These are phyloP conservation scores for Athelia psychrophila DNA, from an alignment of 1,284 basidiomycete species.

Conservation along the genomic window DNA sequence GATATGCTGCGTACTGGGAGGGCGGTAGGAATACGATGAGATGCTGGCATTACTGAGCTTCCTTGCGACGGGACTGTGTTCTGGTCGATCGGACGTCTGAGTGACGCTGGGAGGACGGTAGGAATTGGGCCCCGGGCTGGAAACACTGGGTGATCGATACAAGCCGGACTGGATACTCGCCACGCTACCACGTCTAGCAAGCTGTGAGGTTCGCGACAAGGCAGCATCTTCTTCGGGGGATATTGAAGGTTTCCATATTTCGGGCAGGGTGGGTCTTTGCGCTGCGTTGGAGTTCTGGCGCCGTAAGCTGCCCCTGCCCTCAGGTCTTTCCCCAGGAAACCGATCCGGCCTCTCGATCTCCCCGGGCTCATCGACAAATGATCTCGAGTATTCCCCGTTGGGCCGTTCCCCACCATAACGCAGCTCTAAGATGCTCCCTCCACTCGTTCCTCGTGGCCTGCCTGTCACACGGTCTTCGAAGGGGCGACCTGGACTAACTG, in stretches of 20 bases:
- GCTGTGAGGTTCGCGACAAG: conserved; percentile 28
- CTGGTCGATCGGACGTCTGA: neutral
- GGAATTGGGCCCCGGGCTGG: neutral
- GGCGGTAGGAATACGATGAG: neutral
- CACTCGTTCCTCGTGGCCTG: neutral
- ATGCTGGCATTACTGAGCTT: neutral
- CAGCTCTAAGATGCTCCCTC: neutral
- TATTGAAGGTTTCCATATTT: conserved; percentile 43
- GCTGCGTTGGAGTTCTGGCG: conserved; percentile 26
- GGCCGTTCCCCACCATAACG: neutral
- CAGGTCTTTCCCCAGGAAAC: conserved; percentile 15
- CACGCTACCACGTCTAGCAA: conserved; percentile 34
- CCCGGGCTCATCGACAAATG: conserved; percentile 21
- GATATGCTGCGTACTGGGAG: neutral
- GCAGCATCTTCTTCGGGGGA: conserved; percentile 39
- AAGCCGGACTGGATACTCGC: conserved; percentile 34
- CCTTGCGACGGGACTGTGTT: neutral
- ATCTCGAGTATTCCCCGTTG: neutral
- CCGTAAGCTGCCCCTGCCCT: conserved; percentile 21
- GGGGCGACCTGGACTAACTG: neutral
- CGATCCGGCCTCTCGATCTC: conserved; percentile 15
- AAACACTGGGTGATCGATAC: conserved; percentile 19
- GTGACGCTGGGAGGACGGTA: neutral
- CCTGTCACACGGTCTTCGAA: neutral
- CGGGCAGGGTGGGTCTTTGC: conserved; percentile 23